These are phyloP conservation scores for Penicillium odoratum DNA, from an alignment of 495 filamentous ascomycete genomes.

Conservation along the genomic window DNA sequence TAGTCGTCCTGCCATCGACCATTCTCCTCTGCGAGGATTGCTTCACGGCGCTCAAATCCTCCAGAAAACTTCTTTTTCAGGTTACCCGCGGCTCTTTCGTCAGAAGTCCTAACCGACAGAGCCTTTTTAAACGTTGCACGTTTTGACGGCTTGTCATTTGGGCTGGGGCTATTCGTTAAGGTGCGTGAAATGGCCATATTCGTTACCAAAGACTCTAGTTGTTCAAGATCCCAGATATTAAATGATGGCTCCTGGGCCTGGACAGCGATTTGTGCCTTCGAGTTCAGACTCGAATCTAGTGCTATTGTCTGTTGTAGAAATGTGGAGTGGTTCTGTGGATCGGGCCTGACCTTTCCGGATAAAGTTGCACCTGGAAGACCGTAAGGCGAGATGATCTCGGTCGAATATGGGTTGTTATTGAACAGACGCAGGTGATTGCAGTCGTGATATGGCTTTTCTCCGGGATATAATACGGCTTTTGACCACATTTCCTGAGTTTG, in stretches of 20 bases:
- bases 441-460: slow-evolving; percentile 45
- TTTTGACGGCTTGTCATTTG: slow-evolving; percentile 12
- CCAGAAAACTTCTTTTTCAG: slow-evolving; percentile 2
- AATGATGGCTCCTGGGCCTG: slow-evolving; percentile 37
- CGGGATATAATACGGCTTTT: slow-evolving; percentile 49
- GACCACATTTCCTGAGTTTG: slow-evolving; percentile 43
- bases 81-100: not conserved
- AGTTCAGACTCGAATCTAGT: slow-evolving; percentile 35
- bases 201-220: slow-evolving; percentile 26
- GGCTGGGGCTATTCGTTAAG: slow-evolving; percentile 2
- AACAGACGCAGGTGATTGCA: slow-evolving; percentile 23
- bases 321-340: slow-evolving; percentile 26
- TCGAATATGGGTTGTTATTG: slow-evolving; percentile 35
- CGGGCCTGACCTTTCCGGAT: slow-evolving; percentile 17
- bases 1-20: slow-evolving; percentile 2
- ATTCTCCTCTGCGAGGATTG: not conserved
- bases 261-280: slow-evolving; percentile 36
- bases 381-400: slow-evolving; percentile 28
- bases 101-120: not conserved
- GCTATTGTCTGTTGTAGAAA: slow-evolving; percentile 30
- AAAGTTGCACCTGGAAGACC: slow-evolving; percentile 11
- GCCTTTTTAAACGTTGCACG: slow-evolving; percentile 22
- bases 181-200: slow-evolving; percentile 21
- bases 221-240: slow-evolving; percentile 39
- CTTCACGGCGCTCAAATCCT: not conserved